Conservation (phyloP, 441 rosid species). For the Erodium trifolium region DNA sequence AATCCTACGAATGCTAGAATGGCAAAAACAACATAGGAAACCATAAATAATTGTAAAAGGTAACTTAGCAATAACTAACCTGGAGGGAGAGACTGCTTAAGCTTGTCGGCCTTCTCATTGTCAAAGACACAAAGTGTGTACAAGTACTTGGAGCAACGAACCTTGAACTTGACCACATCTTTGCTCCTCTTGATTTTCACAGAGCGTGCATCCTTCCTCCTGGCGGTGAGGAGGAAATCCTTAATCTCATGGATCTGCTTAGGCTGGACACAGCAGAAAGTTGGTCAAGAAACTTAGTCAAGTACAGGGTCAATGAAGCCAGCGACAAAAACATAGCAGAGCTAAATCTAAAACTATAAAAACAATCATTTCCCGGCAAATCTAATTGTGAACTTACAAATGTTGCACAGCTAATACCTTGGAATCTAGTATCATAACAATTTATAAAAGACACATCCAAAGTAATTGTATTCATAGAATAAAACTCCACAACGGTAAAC, state of each 20-base stretch:
- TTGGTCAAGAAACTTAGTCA: neutral
- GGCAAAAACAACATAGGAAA: too few relatives aligned
- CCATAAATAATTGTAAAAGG: neutral
- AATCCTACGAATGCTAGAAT: too few relatives aligned
- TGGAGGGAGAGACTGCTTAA: slow-evolving; percentile 2
- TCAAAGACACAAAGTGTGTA: slow-evolving; percentile 1
- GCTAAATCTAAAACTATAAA: neutral
- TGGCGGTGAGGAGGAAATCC: neutral
- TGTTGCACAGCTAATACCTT: neutral
- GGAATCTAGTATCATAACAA: neutral
- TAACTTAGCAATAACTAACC: neutral
- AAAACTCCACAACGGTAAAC: too few relatives aligned
- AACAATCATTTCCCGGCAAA: too few relatives aligned
- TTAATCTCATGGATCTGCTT: neutral
- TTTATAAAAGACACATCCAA: neutral
- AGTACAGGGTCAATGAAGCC: neutral
- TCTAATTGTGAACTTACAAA: too few relatives aligned
- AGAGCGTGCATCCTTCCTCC: slow-evolving; percentile 1
- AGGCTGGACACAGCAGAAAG: neutral
- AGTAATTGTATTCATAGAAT: too few relatives aligned
- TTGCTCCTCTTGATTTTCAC: neutral
- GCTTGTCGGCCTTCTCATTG: neutral
- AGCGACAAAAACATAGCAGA: neutral
- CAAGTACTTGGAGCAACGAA: neutral
- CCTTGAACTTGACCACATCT: slow-evolving; percentile 1